Evolutionary conservation across 2,329 filamentous ascomycete genomes (phyloP).

Genomic region (Coniochaeta sp.): DNA sequence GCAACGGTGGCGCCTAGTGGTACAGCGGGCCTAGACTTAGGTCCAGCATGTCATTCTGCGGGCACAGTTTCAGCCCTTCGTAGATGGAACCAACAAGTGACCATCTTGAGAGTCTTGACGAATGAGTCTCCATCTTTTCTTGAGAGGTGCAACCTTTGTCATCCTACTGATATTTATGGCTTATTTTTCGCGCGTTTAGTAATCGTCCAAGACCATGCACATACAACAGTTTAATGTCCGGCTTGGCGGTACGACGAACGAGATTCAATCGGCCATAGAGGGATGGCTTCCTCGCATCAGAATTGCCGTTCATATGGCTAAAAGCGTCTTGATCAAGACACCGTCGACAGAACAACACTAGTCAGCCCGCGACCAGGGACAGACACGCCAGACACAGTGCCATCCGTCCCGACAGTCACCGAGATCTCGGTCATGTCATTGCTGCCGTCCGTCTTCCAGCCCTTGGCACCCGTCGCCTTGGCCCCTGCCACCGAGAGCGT

Average conservation of each 20-base stretch:
- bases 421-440: constrained; percentile 8
- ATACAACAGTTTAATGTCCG: constrained; percentile 1
- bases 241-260: not conserved
- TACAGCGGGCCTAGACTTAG: too few species aligned
- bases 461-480: constrained; percentile 6
- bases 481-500: constrained; percentile 7
- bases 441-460: not conserved
- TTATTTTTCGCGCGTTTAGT: not conserved
- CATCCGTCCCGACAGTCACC: constrained; percentile 12
- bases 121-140: too few species aligned
- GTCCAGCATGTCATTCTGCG: not conserved
- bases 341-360: constrained; percentile 13
- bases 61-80: not conserved
- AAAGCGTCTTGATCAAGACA: constrained; percentile 12
- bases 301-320: not conserved
- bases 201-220: constrained; percentile 2
- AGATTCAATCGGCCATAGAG: too few species aligned
- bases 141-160: not conserved
- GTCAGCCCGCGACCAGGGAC: constrained; percentile 17
- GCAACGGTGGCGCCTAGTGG: not conserved
- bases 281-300: not conserved
- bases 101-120: not conserved
- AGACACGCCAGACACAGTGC: constrained; percentile 13
- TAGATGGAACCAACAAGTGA: not conserved
- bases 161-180: not conserved